A percentile compares a stretch with the other conserved stretches of the same genome.
These are phyloP conservation scores for Gymnopilus junonius DNA, from an alignment of 768 basidiomycete species.

Conservation along the genomic window DNA sequence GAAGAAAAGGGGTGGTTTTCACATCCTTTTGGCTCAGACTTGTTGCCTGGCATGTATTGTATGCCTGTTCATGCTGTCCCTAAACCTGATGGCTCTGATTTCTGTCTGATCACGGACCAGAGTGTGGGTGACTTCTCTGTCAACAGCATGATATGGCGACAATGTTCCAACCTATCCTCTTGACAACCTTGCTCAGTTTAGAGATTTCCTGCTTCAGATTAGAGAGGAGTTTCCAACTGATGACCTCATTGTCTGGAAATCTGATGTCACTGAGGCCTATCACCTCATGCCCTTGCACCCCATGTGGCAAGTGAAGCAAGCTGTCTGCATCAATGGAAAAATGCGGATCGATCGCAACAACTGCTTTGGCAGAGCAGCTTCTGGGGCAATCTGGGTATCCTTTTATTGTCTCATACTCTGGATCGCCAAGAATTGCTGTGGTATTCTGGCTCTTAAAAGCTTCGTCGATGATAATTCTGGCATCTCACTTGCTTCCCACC, in stretches of 20 bases:
- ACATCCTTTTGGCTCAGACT: not conserved
- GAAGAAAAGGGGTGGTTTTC: conserved; percentile 5
- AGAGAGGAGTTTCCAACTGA: not conserved
- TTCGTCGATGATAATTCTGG: not conserved
- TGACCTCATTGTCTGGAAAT: not conserved
- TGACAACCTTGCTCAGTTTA: not conserved
- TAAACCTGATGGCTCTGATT: not conserved
- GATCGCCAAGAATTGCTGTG: not conserved
- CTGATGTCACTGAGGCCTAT: not conserved
- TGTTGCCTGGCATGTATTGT: conserved; percentile 13
- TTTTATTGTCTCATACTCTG: not conserved
- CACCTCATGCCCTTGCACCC: no score
- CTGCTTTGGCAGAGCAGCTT: not conserved
- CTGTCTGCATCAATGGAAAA: not conserved
- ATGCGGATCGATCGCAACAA: not conserved
- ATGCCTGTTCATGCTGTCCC: conserved; percentile 16
- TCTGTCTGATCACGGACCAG: not conserved
- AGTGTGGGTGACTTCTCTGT: not conserved
- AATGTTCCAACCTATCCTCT: not conserved
- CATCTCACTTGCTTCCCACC: conserved; percentile 26
- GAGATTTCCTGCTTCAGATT: not conserved
- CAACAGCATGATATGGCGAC: conserved; percentile 4
- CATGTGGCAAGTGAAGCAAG: no score
- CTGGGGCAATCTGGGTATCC: not conserved
- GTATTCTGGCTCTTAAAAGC: not conserved